These are phyloP conservation scores for Chrysosporium keratinophilum DNA, from an alignment of 2,329 filamentous ascomycete genomes.

Conservation along the genomic window DNA sequence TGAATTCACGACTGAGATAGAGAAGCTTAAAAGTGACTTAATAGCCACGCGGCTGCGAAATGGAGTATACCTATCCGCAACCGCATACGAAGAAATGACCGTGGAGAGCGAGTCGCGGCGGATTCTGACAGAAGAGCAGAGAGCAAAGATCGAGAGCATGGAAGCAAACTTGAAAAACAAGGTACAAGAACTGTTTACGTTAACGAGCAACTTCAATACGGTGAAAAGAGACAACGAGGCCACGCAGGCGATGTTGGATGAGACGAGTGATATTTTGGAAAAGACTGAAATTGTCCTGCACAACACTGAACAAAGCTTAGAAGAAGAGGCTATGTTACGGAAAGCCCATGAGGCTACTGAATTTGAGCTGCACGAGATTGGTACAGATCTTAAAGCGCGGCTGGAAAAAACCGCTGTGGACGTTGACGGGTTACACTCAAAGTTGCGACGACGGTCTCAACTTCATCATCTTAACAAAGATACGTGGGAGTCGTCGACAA, in stretches of 20 bases:
- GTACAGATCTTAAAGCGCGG: constrained; percentile 65
- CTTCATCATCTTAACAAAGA: constrained; percentile 69
- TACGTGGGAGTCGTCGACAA: constrained; percentile 67
- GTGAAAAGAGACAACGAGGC: constrained; percentile 84
- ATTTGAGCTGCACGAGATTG: constrained; percentile 60
- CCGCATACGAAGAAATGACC: constrained; percentile 81
- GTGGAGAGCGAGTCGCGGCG: constrained; percentile 83
- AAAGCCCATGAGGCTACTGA: constrained; percentile 83
- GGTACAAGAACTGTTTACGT: constrained; percentile 76
- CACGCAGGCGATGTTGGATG: constrained; percentile 60
- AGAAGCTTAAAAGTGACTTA: constrained; percentile 86
- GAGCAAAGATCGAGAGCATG: constrained; percentile 82
- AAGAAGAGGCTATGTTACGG: constrained; percentile 67
- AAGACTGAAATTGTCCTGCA: constrained; percentile 78
- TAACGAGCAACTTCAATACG: constrained; percentile 78
- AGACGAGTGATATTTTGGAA: constrained; percentile 70
- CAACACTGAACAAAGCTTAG: constrained; percentile 63
- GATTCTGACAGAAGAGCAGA: constrained; percentile 85
- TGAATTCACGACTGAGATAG: constrained; percentile 86
- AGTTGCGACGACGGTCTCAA: constrained; percentile 75
- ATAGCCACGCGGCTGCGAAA: constrained; percentile 89
- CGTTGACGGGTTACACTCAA: constrained; percentile 71
- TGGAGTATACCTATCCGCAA: constrained; percentile 84
- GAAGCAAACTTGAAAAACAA: constrained; percentile 87
- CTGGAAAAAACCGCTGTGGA: constrained; percentile 68